Conservation (phyloP, 2,329 filamentous ascomycete genomes). For the Ophiosphaerella korrae region DNA sequence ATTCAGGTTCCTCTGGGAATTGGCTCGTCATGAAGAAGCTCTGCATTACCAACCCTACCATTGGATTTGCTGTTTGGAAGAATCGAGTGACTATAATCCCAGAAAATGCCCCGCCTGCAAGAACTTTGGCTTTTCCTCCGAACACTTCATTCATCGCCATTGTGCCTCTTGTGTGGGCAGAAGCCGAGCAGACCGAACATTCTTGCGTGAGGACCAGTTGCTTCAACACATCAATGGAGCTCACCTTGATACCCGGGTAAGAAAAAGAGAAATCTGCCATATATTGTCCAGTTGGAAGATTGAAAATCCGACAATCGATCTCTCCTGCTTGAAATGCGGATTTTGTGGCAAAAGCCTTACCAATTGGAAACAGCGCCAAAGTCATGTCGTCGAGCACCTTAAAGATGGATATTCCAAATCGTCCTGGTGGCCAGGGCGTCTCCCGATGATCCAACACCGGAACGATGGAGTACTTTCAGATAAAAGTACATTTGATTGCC, state of each 20-base stretch:
- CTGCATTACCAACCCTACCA: slow-evolving; percentile 2
- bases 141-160: not conserved
- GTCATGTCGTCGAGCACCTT: not conserved
- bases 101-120: not conserved
- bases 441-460: too few relatives aligned
- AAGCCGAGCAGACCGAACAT: not conserved
- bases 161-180: not conserved
- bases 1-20: not conserved
- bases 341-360: not conserved
- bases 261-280: not conserved
- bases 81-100: not conserved
- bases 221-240: slow-evolving; percentile 6
- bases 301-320: not conserved
- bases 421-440: not conserved
- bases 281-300: not conserved
- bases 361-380: not conserved
- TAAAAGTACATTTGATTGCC: too few relatives aligned
- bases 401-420: not conserved
- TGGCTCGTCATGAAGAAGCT: slow-evolving; percentile 1
- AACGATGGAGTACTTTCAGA: too few relatives aligned
- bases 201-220: slow-evolving; percentile 10
- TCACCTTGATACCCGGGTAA: not conserved
- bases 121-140: not conserved
- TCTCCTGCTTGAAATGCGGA: not conserved
- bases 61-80: slow-evolving; percentile 1